Base-by-base conservation (phyloP, 495 filamentous ascomycete genomes). In the Aspergillus carlsbadensis region DNA sequence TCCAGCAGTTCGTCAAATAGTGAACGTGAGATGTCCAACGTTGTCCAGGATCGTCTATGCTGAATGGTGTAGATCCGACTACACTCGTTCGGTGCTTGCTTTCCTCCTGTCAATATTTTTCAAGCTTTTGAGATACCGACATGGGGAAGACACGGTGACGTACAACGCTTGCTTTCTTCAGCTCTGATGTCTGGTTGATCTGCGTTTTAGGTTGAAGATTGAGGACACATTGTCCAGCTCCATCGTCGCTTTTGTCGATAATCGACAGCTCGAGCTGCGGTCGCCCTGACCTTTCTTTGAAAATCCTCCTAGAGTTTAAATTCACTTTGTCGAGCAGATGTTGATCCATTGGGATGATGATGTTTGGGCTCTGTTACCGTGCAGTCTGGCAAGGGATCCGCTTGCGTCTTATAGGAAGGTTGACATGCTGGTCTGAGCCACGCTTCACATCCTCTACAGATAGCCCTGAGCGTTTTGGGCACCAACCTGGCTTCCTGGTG, bases 21-120 rank as follows among this genome's bases (percentile, higher is more conserved):
- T 15, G 52, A 33, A 13, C 18, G 31, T 4, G 56, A 58, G 15
- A 58, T 58, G 14, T 53, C 29, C n/a, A 58, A 35, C 7, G 48
- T 58, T 21, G 56, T 46, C 56, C 48, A 58, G 13, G 48, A 47
- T 26, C 41, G 48, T 15, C 14, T 5, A 13, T 58, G 48, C 1
- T 31, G 40, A 40, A 57, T 49, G 3, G 55, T 57, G 26, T 51
- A 57, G 13, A 44, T 44, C 17, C 49, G 45, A 5, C 22, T 29
- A 17, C 35, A 51, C 0, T 37, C 46, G 15, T 50, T 26, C 22
- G 6, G 34, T 10, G 26, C 18, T 21, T 42, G 36, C 54, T 57
- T 15, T 6, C 10, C 13, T 39, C 15, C n/a, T 14, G 11, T 39
- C 13, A 39, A 14, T 39, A 14, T 39, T 3, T 39, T 39, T 5